Percentiles rank a stretch among this genome's conserved stretches.
Evolutionary conservation across 495 filamentous ascomycete genomes (phyloP).

Genomic region (Neurospora cerealis): DNA sequence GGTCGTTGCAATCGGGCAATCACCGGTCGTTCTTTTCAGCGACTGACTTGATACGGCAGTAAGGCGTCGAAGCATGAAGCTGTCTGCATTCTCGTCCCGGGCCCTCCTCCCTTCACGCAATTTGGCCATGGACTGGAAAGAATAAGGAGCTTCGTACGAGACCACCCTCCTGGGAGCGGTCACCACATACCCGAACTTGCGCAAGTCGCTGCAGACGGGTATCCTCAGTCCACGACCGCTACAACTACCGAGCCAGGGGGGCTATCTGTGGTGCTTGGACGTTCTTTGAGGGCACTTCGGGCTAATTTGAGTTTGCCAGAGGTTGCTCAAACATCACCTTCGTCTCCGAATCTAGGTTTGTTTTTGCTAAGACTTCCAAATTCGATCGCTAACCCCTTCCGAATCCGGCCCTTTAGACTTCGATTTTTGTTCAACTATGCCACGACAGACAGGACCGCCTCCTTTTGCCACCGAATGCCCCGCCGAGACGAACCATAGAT

Average conservation of each 20-base stretch:
- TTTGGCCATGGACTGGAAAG: constrained; percentile 1
- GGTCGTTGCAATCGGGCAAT: neutral
- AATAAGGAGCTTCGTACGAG: constrained; percentile 6
- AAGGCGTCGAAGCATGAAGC: neutral
- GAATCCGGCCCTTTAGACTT: constrained; percentile 12
- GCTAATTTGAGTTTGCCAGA: constrained; percentile 5
- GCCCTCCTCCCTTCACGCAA: neutral
- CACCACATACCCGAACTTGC: constrained; percentile 15
- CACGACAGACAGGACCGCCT: constrained; percentile 14
- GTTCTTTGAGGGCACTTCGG: neutral
- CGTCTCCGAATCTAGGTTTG: constrained; percentile 12
- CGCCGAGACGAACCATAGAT: constrained; percentile 8
- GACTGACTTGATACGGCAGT: neutral
- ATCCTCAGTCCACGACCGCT: neutral
- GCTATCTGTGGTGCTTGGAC: neutral
- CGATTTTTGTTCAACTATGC: constrained; percentile 10
- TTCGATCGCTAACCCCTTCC: constrained; percentile 25
- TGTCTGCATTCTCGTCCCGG: neutral
- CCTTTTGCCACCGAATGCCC: constrained; percentile 6
- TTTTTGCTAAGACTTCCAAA: constrained; percentile 15
- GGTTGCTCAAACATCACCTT: constrained; percentile 17
- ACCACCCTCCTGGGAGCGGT: constrained; percentile 20
- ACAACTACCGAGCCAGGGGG: neutral
- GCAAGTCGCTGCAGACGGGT: constrained; percentile 1
- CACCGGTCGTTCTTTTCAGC: neutral